A percentile compares a stretch with the other conserved stretches of the same genome.
Conservation (phyloP, 139 green algal genomes). For the Raphidocelis subcapitata region DNA sequence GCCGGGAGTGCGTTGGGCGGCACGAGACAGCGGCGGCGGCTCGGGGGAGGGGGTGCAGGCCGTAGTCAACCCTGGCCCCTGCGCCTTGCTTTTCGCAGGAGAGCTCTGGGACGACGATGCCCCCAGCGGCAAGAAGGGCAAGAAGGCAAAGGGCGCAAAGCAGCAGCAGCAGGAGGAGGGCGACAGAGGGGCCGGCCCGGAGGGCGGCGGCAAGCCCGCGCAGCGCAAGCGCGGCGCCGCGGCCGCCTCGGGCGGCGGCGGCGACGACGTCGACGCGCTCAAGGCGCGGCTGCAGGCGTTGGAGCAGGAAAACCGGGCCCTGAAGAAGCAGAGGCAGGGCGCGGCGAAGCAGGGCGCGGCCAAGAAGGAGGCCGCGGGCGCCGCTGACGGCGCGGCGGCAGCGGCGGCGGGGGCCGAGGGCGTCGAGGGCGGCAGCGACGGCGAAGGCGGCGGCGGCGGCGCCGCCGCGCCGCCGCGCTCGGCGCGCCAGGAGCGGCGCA, state of each 20-base stretch:
- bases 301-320: slow-evolving; percentile 38
- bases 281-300: slow-evolving; percentile 31
- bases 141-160: slow-evolving; percentile 4
- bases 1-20: too few relatives aligned
- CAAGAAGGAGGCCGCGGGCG: slow-evolving; percentile 9
- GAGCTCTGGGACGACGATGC: too few relatives aligned
- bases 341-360: slow-evolving; percentile 7
- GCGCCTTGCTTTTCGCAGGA: not conserved
- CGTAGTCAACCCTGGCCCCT: not conserved
- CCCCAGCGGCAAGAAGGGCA: slow-evolving; percentile 4
- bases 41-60: too few relatives aligned
- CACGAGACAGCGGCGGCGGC: too few relatives aligned
- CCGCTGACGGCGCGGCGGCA: not conserved
- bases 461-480: too few relatives aligned
- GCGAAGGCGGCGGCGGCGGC: not conserved
- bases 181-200: not conserved
- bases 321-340: slow-evolving; percentile 19
- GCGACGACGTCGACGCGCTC: slow-evolving; percentile 22
- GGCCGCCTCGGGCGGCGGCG: not conserved
- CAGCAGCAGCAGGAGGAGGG: slow-evolving; percentile 20
- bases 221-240: not conserved
- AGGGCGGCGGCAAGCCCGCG: not conserved
- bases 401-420: not conserved
- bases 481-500: slow-evolving; percentile 9
- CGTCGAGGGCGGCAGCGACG: not conserved